Base-by-base conservation (phyloP, 192 early-diverging fungal genomes). In the Endogone sp. region DNA sequence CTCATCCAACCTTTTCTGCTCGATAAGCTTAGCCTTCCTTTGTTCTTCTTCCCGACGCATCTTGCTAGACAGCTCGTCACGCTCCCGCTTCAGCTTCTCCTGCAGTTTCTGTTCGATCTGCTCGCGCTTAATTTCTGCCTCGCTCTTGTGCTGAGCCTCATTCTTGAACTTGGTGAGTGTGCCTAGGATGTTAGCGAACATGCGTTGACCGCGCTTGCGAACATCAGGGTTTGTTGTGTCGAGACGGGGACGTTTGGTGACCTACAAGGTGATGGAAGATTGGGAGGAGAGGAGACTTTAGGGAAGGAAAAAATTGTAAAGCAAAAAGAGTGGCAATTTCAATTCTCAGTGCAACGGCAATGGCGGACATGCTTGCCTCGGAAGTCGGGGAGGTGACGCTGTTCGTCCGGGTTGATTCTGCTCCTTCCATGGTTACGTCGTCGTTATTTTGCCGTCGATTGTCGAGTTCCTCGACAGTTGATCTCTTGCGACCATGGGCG, bases 131-230 rank as follows among this genome's bases (percentile, higher is more conserved):
- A 68, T 75, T 61, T 77, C 83, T 11, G 79, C 79, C 60, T 86
- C 78, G 13, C 63, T 67, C 29, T 76, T 86, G 44, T 82, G 67
- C 62, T 64, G 67, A 24, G 65, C 76, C 10, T 82, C 77, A 31
- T 75, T 72, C 69, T 86, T 86, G 66, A 86, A 86, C 68, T 86
- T 85, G 3, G 72, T 80, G 2, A 86, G 67, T 2, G 84, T 86
- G 22, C 82, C 84, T 58, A 86, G 56, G 11, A 86, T 44, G 21
- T 80, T 70, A 10, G 84, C 84, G 67, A 86, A 86, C 65, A 86
- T 74, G 28, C 83, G 70, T 56, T 83, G 67, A 2, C 73, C 62
- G 32, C 83, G 72, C 56, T 79, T 65, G 25, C 75, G 64, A 6
- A 67, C 67, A 57, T 77, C 79, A 44, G 64, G 60, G 24, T 64